A percentile compares a stretch with the other conserved stretches of the same genome.
Evolutionary conservation across 2,329 filamentous ascomycete genomes (phyloP).

Genomic region (Colletotrichum magnum): DNA sequence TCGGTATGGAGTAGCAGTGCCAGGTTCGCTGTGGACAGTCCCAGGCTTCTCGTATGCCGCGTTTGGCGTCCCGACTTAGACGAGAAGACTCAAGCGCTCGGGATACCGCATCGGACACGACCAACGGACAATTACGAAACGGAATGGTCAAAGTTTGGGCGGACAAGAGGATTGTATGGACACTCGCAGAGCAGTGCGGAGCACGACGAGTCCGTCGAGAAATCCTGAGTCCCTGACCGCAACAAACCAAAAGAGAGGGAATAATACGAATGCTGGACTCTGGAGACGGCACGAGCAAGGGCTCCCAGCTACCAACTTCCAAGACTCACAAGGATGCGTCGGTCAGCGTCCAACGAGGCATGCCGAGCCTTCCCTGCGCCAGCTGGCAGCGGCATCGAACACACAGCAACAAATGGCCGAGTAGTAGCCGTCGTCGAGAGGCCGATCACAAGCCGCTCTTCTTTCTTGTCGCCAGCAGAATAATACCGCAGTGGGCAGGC

Average conservation of each 20-base stretch:
- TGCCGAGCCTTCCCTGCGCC: background rate
- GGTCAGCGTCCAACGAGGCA: background rate
- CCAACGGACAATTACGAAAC: slow-evolving; percentile 15
- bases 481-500: slow-evolving; percentile 10
- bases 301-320: background rate
- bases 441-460: background rate
- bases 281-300: background rate
- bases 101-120: background rate
- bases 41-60: too few species aligned
- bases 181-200: slow-evolving; percentile 21
- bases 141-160: slow-evolving; percentile 4
- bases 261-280: background rate
- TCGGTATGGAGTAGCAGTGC: slow-evolving; percentile 9
- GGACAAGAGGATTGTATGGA: background rate
- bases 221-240: background rate
- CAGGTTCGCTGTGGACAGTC: background rate
- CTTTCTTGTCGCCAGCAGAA: background rate
- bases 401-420: background rate
- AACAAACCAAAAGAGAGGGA: background rate
- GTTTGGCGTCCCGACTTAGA: too few species aligned
- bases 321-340: background rate
- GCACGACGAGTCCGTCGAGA: slow-evolving; percentile 14
- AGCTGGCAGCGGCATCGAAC: slow-evolving; percentile 8
- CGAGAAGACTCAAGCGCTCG: too few species aligned
- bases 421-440: too few species aligned